phyloP scores from a whole-genome alignment of 2,329 filamentous ascomycete genomes.

The Diaporthe helianthi region DNA sequence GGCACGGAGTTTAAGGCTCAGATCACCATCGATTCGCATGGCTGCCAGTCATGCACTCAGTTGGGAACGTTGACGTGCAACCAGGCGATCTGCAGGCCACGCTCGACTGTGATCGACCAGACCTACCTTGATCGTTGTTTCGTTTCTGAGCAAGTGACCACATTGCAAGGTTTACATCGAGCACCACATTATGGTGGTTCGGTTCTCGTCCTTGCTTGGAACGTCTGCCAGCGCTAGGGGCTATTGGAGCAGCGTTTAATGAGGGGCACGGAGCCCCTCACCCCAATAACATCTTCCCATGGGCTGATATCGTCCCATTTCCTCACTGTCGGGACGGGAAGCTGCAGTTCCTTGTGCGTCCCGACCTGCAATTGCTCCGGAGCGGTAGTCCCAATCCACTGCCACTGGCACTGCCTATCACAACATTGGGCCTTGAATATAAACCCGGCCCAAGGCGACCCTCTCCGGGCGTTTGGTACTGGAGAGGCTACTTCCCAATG shows the following conservation, averaged over 20 bases:
- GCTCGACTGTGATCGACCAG: conserved; percentile 17
- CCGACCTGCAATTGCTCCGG: conserved; percentile 2
- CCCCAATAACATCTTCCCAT: neutral
- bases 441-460: neutral
- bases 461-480: neutral
- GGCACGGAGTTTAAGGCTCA: neutral
- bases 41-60: conserved; percentile 19
- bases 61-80: neutral
- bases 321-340: conserved; percentile 10
- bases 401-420: neutral
- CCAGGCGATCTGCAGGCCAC: conserved; percentile 32
- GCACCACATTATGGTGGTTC: conserved; percentile 7
- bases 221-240: conserved; percentile 23
- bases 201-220: conserved; percentile 7
- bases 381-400: neutral
- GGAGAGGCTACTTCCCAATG: neutral
- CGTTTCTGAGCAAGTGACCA: conserved; percentile 16
- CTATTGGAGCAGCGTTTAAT: conserved; percentile 10
- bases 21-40: neutral
- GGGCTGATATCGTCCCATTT: conserved; percentile 33
- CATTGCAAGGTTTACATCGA: conserved; percentile 15
- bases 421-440: conserved; percentile 3
- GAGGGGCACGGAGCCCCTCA: conserved; percentile 21
- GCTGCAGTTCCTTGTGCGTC: conserved; percentile 25
- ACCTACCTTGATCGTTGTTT: conserved; percentile 19